Evolutionary conservation across 768 basidiomycete genomes (phyloP).

Genomic region (Mycena epipterygia): DNA sequence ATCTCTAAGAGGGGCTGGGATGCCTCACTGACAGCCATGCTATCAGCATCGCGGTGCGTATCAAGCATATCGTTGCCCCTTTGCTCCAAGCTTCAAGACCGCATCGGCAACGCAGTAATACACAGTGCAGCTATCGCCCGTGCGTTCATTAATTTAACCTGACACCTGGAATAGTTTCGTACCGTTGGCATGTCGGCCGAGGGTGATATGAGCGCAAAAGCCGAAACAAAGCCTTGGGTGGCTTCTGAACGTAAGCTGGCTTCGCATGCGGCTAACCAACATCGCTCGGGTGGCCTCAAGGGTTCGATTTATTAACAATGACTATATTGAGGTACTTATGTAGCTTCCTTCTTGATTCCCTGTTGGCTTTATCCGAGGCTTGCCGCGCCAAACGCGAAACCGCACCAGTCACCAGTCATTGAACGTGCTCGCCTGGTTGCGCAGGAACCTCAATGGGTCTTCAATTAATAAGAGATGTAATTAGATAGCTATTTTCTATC

Average conservation of each 20-base stretch:
- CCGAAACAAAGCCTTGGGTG: not conserved
- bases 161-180: not conserved
- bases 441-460: not conserved
- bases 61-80: not conserved
- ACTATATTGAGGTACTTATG: constrained; percentile 10
- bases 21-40: not conserved
- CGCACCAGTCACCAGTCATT: no score
- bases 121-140: constrained; percentile 4
- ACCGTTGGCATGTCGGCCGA: not conserved
- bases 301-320: constrained; percentile 1
- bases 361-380: not conserved
- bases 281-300: not conserved
- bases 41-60: not conserved
- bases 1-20: not conserved
- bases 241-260: constrained; percentile 15
- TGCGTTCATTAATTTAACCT: constrained; percentile 23
- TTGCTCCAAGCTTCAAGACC: not conserved
- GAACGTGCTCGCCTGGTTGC: not conserved
- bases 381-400: not conserved
- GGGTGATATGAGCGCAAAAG: not conserved
- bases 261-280: constrained; percentile 9
- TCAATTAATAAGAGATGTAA: not conserved
- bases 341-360: not conserved
- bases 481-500: no score
- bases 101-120: not conserved